These are phyloP conservation scores for Protomyces inundatus DNA, from an alignment of 1,139 yeast species.

Conservation along the genomic window DNA sequence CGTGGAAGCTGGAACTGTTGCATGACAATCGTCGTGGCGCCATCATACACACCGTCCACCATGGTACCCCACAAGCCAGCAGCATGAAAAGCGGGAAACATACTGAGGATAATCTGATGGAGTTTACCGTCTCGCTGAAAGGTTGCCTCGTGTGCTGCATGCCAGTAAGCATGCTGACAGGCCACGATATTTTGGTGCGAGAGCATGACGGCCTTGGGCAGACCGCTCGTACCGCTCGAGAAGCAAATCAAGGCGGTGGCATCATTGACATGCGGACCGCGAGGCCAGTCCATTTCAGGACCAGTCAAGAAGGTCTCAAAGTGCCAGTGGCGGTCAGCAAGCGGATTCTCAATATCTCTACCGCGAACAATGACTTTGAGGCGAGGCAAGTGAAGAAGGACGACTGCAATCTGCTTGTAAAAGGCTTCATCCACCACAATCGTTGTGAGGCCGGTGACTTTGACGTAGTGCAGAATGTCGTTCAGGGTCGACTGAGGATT, in stretches of 20 bases:
- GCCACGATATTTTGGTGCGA: slow-evolving; percentile 42
- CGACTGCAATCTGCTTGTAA: background rate
- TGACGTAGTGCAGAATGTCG: background rate
- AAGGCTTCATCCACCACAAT: background rate
- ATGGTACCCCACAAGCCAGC: slow-evolving; percentile 38
- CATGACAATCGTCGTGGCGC: slow-evolving; percentile 36
- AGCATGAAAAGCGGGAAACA: slow-evolving; percentile 42
- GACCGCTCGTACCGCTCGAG: slow-evolving; percentile 64
- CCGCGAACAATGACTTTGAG: background rate
- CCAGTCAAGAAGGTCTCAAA: background rate
- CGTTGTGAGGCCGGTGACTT: background rate
- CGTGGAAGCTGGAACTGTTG: slow-evolving; percentile 38
- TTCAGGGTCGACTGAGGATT: background rate
- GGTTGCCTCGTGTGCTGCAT: background rate
- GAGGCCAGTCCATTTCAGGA: slow-evolving; percentile 1
- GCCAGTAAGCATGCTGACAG: slow-evolving; percentile 1
- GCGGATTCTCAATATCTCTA: too few species aligned
- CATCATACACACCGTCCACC: slow-evolving; percentile 33
- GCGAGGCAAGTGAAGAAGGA: background rate
- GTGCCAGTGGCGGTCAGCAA: background rate
- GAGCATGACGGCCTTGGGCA: slow-evolving; percentile 52
- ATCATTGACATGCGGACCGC: background rate
- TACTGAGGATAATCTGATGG: slow-evolving; percentile 6
- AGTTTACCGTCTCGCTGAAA: background rate
- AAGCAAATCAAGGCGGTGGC: background rate